phyloP scores from a whole-genome alignment of 2,329 filamentous ascomycete species.

The Trichothecium roseum region DNA sequence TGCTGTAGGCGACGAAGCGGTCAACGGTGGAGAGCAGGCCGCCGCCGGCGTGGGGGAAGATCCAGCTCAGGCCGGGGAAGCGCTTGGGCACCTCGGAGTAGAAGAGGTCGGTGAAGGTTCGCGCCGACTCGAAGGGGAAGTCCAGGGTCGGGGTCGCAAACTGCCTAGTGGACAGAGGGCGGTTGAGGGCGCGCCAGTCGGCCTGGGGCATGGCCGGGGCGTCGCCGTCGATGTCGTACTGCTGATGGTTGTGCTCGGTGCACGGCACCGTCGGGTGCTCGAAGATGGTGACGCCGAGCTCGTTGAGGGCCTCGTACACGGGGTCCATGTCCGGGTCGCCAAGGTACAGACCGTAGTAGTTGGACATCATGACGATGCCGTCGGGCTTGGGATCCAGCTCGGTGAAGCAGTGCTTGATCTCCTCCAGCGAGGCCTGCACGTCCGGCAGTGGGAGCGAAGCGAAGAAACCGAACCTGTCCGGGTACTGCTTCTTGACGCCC shows the following conservation, averaged over 20 bases:
- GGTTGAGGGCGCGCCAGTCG: slow-evolving; percentile 10
- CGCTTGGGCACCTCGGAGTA: slow-evolving; percentile 8
- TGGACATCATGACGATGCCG: slow-evolving; percentile 40
- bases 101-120: slow-evolving; percentile 9
- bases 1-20: slow-evolving; percentile 1
- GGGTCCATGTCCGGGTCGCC: slow-evolving; percentile 32
- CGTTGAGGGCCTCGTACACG: slow-evolving; percentile 37
- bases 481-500: slow-evolving; percentile 6
- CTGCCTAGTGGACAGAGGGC: slow-evolving; percentile 8
- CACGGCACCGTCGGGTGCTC: slow-evolving; percentile 44
- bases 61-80: slow-evolving; percentile 13
- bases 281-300: slow-evolving; percentile 35
- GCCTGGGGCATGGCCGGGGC: slow-evolving; percentile 2
- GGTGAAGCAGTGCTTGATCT: slow-evolving; percentile 31
- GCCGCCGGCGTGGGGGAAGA: slow-evolving; percentile 15
- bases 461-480: slow-evolving; percentile 33
- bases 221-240: slow-evolving; percentile 5
- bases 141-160: slow-evolving; percentile 9
- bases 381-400: slow-evolving; percentile 30
- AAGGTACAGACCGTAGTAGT: slow-evolving; percentile 40
- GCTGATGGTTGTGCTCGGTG: slow-evolving; percentile 12
- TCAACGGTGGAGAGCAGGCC: slow-evolving; percentile 13
- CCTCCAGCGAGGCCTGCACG: slow-evolving; percentile 30
- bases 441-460: slow-evolving; percentile 42
- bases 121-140: slow-evolving; percentile 13